phyloP scores from a whole-genome alignment of 2,329 filamentous ascomycete genomes.

The Zasmidium citrigriseum region DNA sequence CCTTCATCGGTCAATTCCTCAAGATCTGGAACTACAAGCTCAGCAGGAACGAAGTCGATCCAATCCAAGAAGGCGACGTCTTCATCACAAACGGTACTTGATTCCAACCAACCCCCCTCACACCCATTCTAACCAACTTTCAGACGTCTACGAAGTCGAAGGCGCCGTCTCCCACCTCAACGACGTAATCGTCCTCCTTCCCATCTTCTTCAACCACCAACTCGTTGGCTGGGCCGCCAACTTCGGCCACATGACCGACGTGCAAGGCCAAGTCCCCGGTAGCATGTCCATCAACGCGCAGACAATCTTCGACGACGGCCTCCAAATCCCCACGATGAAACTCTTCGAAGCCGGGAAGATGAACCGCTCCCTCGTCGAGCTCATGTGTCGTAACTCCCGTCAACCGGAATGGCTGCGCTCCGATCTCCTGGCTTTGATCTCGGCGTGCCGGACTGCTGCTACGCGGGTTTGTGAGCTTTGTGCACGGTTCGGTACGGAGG shows the following conservation, averaged over 20 bases:
- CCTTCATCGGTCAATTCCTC: constrained; percentile 30
- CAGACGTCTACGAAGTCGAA: constrained; percentile 29
- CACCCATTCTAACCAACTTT: not conserved
- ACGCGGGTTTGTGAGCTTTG: constrained; percentile 30
- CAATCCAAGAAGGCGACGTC: constrained; percentile 29
- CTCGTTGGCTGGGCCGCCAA: constrained; percentile 31
- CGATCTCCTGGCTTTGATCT: constrained; percentile 28
- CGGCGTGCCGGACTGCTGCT: constrained; percentile 28
- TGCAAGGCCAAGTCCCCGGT: constrained; percentile 30
- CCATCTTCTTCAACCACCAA: constrained; percentile 29
- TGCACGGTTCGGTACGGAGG: constrained; percentile 27
- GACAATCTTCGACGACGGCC: constrained; percentile 30
- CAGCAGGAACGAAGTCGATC: constrained; percentile 23
- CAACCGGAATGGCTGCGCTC: constrained; percentile 31
- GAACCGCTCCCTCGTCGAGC: constrained; percentile 29
- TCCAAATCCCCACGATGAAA: constrained; percentile 31
- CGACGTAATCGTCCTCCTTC: constrained; percentile 26
- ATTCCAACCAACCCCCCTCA: no score
- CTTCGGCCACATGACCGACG: constrained; percentile 30
- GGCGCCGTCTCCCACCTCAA: constrained; percentile 30
- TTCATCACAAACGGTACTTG: constrained; percentile 26
- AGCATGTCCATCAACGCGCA: constrained; percentile 31
- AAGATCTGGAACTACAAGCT: constrained; percentile 31
- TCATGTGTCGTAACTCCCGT: constrained; percentile 29
- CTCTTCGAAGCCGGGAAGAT: constrained; percentile 30